Evolutionary conservation across 2,329 filamentous ascomycete species (phyloP).

Genomic region (Rhynchosporium graminicola): DNA sequence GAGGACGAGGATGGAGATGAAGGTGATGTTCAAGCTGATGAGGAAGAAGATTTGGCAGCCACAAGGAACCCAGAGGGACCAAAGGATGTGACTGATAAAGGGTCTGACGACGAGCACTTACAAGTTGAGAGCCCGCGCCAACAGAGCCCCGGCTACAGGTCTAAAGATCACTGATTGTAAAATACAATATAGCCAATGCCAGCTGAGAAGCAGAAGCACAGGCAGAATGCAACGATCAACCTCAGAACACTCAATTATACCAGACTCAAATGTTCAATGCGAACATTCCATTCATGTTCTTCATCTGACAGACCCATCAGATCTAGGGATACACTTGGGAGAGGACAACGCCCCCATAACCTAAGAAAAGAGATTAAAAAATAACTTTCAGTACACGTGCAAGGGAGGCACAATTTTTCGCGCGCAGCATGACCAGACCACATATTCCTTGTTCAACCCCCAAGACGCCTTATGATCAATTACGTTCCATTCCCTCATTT

Average conservation of each 20-base stretch:
- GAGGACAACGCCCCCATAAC: constrained; percentile 17
- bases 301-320: constrained; percentile 20
- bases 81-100: neutral
- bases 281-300: constrained; percentile 9
- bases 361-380: constrained; percentile 19
- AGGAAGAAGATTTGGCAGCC: neutral
- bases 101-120: neutral
- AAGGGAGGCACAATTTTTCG: constrained; percentile 27
- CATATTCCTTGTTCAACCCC: constrained; percentile 34
- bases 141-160: neutral
- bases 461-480: constrained; percentile 33
- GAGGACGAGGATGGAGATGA: constrained; percentile 10
- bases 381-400: constrained; percentile 15
- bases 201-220: neutral
- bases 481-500: constrained; percentile 24
- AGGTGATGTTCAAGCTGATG: neutral
- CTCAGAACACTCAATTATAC: no score
- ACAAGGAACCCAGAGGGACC: neutral
- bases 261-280: neutral
- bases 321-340: constrained; percentile 32
- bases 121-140: constrained; percentile 9
- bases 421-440: constrained; percentile 20
- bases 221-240: no score
- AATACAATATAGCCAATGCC: neutral
- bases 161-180: neutral